phyloP scores from a whole-genome alignment of 495 filamentous ascomycete genomes.

The Penicillium chermesinum region DNA sequence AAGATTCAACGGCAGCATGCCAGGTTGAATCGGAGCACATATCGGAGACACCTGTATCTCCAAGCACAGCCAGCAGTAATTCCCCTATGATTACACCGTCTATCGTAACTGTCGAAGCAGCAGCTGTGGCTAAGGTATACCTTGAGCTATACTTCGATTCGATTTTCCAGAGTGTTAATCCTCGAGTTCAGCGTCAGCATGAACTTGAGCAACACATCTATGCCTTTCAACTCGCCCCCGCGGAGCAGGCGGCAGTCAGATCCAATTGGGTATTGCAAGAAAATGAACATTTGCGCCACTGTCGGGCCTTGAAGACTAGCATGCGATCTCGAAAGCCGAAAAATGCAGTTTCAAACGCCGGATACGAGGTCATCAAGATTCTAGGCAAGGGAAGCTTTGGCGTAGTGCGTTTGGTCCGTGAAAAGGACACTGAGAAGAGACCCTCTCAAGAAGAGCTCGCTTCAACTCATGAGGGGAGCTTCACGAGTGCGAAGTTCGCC shows the following conservation, averaged over 20 bases:
- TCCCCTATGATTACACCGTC: conserved; percentile 43
- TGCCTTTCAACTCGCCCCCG: conserved; percentile 42
- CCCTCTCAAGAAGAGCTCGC: conserved; percentile 3
- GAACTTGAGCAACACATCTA: conserved; percentile 62
- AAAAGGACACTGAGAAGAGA: conserved; percentile 33
- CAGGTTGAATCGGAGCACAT: conserved; percentile 4
- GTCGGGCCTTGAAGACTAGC: conserved; percentile 60
- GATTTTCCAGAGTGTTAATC: conserved; percentile 48
- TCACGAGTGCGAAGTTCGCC: neutral
- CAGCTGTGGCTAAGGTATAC: conserved; percentile 76
- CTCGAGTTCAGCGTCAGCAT: conserved; percentile 61
- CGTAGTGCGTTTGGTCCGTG: conserved; percentile 76
- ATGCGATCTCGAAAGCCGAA: conserved; percentile 36
- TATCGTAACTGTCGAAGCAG: conserved; percentile 70
- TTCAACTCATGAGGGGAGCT: neutral
- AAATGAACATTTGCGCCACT: conserved; percentile 69
- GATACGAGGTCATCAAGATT: conserved; percentile 77
- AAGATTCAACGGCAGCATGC: conserved; percentile 4
- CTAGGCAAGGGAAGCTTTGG: conserved; percentile 96
- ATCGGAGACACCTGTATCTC: neutral
- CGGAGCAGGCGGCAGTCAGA: conserved; percentile 52
- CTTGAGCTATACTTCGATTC: conserved; percentile 79
- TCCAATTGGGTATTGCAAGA: conserved; percentile 60
- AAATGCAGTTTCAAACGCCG: conserved; percentile 48
- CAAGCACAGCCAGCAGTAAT: conserved; percentile 13